Conservation (phyloP, 768 basidiomycete species). For the Exsudoporus frostii region DNA sequence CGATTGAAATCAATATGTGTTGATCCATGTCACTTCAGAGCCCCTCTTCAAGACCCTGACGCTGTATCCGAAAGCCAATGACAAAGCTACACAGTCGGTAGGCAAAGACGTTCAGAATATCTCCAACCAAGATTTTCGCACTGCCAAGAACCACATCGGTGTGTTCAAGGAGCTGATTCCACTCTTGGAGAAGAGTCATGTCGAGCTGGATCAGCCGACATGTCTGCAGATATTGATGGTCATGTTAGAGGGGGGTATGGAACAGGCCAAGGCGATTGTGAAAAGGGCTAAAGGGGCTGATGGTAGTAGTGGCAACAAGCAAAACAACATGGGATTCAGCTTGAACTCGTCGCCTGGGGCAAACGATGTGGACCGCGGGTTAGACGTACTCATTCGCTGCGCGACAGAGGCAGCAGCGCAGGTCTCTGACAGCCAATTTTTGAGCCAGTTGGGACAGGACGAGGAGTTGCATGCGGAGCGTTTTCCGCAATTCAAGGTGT, state of each 20-base stretch:
- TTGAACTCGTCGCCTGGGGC: not conserved
- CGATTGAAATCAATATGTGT: not conserved
- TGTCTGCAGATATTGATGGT: not conserved
- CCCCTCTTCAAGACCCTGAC: conserved; percentile 1
- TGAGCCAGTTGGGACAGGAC: conserved; percentile 4
- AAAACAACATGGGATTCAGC: not conserved
- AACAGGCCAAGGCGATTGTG: conserved; percentile 1
- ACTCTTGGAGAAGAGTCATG: not conserved
- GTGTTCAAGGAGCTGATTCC: conserved; percentile 3
- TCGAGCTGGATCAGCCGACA: not conserved
- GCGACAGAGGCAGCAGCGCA: not conserved
- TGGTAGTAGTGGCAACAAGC: not conserved
- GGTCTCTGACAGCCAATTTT: conserved; percentile 14
- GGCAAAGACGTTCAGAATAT: conserved; percentile 6
- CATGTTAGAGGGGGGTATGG: conserved; percentile 2
- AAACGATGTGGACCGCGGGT: not conserved
- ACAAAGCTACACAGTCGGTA: not conserved
- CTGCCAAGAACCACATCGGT: conserved; percentile 15
- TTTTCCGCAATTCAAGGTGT: not conserved
- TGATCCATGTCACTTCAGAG: conserved; percentile 3
- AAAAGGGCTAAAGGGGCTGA: not conserved
- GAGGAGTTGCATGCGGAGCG: not conserved
- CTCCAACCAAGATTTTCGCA: conserved; percentile 3
- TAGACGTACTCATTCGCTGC: conserved; percentile 4
- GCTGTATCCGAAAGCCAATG: conserved; percentile 14